Percentiles rank a stretch among this genome's conserved stretches.
These are phyloP conservation scores for Collybiopsis confluens DNA, from an alignment of 768 basidiomycete genomes.

Conservation along the genomic window DNA sequence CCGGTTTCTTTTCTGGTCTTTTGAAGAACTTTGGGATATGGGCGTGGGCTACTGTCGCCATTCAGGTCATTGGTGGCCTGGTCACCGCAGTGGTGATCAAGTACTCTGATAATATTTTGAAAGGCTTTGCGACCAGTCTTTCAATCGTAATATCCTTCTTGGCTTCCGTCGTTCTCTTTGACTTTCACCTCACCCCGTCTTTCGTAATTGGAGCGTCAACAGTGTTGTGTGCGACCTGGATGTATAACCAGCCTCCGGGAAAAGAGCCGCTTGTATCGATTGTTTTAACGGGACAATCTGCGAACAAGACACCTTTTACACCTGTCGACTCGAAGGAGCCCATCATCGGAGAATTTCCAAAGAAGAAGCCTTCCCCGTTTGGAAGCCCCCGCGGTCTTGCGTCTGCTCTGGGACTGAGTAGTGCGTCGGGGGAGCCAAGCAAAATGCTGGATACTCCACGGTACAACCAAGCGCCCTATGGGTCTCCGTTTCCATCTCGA, in stretches of 20 bases:
- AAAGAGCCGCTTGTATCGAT: constrained; percentile 24
- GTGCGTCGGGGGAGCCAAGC: background rate
- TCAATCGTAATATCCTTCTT: constrained; percentile 95
- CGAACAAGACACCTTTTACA: constrained; percentile 32
- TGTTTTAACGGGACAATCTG: constrained; percentile 20
- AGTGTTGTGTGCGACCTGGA: constrained; percentile 86
- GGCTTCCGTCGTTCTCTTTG: constrained; percentile 86
- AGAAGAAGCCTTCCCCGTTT: constrained; percentile 40
- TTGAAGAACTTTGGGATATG: constrained; percentile 88
- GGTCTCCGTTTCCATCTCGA: constrained; percentile 35
- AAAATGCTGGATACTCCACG: constrained; percentile 32
- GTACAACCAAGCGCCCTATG: constrained; percentile 36
- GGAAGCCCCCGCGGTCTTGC: constrained; percentile 48
- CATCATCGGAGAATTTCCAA: constrained; percentile 56
- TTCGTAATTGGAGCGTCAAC: constrained; percentile 85
- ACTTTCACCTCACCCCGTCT: constrained; percentile 80
- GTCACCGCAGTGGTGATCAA: constrained; percentile 96
- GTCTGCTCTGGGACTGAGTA: constrained; percentile 39
- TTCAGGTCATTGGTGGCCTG: constrained; percentile 90
- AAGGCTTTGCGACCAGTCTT: constrained; percentile 95
- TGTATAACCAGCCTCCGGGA: constrained; percentile 80
- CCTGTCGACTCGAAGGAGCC: constrained; percentile 48
- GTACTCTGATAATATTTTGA: constrained; percentile 91
- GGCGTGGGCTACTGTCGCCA: constrained; percentile 92
- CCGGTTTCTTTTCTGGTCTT: constrained; percentile 50